Evolutionary conservation across 106 monocot genomes (phyloP).

Genomic region (Cymbidium sinense): DNA sequence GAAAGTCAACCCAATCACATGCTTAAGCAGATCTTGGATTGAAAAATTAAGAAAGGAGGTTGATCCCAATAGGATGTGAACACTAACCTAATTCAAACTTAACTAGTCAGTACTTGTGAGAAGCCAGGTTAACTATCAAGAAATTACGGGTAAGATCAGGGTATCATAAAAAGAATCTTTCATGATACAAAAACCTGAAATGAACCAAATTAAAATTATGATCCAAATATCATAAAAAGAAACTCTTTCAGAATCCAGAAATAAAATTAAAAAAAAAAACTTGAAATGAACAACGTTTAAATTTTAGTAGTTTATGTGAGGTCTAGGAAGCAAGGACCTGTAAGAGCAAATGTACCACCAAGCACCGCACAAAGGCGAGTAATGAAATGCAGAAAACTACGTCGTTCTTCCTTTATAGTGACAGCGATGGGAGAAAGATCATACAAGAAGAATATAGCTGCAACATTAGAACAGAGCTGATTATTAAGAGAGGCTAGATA

Average conservation of each 20-base stretch:
- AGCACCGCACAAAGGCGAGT: slow-evolving; percentile 97
- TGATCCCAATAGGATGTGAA: neutral
- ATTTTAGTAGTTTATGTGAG: neutral
- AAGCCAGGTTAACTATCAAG: neutral
- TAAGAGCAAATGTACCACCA: slow-evolving; percentile 97
- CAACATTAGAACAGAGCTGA: slow-evolving; percentile 11
- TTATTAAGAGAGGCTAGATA: neutral
- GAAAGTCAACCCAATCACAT: neutral
- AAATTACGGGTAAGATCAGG: neutral
- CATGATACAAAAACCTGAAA: neutral
- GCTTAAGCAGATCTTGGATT: neutral
- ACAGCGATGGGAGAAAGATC: slow-evolving; percentile 98
- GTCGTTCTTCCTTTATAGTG: slow-evolving; percentile 91
- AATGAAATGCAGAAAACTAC: slow-evolving; percentile 93
- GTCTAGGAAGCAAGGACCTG: slow-evolving; percentile 39
- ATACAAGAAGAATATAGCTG: slow-evolving; percentile 95
- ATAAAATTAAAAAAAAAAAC: neutral
- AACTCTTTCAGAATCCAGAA: neutral
- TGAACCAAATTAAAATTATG: neutral
- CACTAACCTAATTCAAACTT: neutral
- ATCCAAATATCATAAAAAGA: neutral
- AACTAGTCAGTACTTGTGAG: neutral
- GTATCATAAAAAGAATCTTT: neutral
- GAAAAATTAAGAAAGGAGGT: neutral
- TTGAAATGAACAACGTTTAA: neutral